Evolutionary conservation across 345 rosid species (phyloP).

Genomic region (Rhodomyrtus tomentosa): DNA sequence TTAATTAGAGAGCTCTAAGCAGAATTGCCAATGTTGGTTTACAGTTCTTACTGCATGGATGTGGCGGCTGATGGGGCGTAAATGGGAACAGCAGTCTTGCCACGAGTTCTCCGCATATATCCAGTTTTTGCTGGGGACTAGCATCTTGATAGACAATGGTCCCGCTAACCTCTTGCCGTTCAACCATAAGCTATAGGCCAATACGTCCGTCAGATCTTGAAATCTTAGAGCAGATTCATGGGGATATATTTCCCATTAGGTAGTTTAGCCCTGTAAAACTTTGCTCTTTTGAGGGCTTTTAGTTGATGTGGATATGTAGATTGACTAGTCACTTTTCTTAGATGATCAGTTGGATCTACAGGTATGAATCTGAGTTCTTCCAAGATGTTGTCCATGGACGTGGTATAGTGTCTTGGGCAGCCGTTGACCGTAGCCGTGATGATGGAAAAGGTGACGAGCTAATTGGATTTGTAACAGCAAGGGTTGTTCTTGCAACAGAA

Average conservation of each 20-base stretch:
- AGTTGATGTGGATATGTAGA: constrained; percentile 1
- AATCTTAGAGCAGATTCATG: constrained; percentile 62
- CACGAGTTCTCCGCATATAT: not conserved
- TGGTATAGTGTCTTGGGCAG: constrained; percentile 90
- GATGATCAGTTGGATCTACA: constrained; percentile 15
- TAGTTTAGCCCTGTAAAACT: not conserved
- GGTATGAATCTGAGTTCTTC: constrained; percentile 92
- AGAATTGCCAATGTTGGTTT: not conserved
- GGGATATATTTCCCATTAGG: constrained; percentile 83
- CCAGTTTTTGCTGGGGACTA: not conserved
- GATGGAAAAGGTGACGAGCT: constrained; percentile 63
- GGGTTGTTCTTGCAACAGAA: constrained; percentile 57
- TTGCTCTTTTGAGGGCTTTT: not conserved
- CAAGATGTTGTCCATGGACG: constrained; percentile 70
- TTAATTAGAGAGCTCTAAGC: not conserved
- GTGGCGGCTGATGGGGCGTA: not conserved
- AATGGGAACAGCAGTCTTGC: not conserved
- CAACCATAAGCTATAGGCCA: constrained; percentile 62
- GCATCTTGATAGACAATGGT: constrained; percentile 21
- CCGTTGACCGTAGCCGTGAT: constrained; percentile 68
- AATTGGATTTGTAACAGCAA: constrained; percentile 88
- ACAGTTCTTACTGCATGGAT: not conserved
- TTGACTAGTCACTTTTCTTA: not conserved
- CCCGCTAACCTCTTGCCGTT: constrained; percentile 28
- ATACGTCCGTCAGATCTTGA: constrained; percentile 63